phyloP scores from a whole-genome alignment of 305 asterid genomes.

The Solanum hybrid region DNA sequence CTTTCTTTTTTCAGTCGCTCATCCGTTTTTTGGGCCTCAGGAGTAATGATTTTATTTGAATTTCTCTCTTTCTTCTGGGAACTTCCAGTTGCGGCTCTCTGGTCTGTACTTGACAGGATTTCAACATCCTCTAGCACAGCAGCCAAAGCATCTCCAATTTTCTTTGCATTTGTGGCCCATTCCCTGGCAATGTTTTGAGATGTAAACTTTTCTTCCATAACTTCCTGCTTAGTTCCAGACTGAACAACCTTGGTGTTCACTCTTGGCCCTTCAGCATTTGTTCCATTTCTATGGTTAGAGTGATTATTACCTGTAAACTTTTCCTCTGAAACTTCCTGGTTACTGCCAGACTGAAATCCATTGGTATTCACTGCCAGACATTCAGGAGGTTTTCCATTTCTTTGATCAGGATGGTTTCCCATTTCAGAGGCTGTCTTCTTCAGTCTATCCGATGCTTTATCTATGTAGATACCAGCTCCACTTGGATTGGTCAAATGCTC shows the following conservation, averaged over 20 bases:
- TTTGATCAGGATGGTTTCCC: conserved; percentile 23
- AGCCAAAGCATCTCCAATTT: conserved; percentile 33
- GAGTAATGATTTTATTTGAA: conserved; percentile 23
- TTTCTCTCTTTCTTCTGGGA: conserved; percentile 29
- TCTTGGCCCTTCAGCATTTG: conserved; percentile 20
- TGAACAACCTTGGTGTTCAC: conserved; percentile 26
- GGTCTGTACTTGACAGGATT: conserved; percentile 16
- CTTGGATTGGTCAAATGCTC: conserved; percentile 19
- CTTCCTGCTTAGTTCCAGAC: conserved; percentile 25
- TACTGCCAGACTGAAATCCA: conserved; percentile 25
- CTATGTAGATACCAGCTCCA: conserved; percentile 21
- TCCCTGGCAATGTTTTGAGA: conserved; percentile 22
- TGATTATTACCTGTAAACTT: conserved; percentile 22
- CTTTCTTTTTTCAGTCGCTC: conserved; percentile 20
- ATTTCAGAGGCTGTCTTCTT: conserved; percentile 19
- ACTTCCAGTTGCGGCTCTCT: conserved; percentile 25
- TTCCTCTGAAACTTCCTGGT: conserved; percentile 26
- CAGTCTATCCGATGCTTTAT: conserved; percentile 15
- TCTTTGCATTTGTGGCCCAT: conserved; percentile 34
- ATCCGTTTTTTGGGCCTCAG: conserved; percentile 26
- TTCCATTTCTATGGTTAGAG: conserved; percentile 21
- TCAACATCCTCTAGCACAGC: conserved; percentile 25
- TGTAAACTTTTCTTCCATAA: conserved; percentile 20
- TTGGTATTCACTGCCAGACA: conserved; percentile 20
- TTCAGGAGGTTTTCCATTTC: conserved; percentile 13